Percentiles rank a stretch among this genome's conserved stretches.
phyloP scores from a whole-genome alignment of 2,329 filamentous ascomycete genomes.

The Colletotrichum incanum region DNA sequence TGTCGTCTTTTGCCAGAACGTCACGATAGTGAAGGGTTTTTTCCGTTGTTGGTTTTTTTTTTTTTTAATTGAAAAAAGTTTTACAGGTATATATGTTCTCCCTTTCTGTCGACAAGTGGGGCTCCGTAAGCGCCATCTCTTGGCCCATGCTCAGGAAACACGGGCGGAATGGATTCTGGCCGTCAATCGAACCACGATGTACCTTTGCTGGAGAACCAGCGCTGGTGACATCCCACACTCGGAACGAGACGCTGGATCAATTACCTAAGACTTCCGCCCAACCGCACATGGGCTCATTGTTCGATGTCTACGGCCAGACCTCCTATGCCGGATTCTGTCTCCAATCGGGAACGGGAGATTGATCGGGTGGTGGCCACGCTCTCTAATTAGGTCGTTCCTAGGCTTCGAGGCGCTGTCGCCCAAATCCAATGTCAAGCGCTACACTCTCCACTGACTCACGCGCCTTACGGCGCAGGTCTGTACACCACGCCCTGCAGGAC shows the following conservation, averaged over 20 bases:
- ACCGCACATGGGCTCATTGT: conserved; percentile 26
- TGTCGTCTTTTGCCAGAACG: not conserved
- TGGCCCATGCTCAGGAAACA: not conserved
- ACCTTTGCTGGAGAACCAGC: conserved; percentile 6
- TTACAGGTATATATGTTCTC: conserved; percentile 11
- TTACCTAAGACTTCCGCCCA: conserved; percentile 30
- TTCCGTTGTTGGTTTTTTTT: not conserved
- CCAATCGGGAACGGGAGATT: conserved; percentile 14
- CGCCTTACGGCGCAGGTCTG: conserved; percentile 3
- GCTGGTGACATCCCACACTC: conserved; percentile 20
- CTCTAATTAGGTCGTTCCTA: conserved; percentile 10
- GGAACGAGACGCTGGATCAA: conserved; percentile 28
- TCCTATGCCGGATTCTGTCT: conserved; percentile 15
- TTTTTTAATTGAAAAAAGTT: not conserved
- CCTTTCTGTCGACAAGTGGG: conserved; percentile 14
- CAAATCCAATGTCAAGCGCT: conserved; percentile 2
- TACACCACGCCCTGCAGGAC: conserved; percentile 28
- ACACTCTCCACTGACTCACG: conserved; percentile 11
- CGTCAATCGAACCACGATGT: conserved; percentile 16
- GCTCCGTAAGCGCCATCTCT: conserved; percentile 7
- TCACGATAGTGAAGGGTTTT: not conserved
- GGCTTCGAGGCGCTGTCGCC: conserved; percentile 8
- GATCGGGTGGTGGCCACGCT: not conserved
- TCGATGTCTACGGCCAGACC: not conserved
- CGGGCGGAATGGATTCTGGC: not conserved